Base-by-base conservation (phyloP, 2,329 filamentous ascomycete genomes). In the Coleophoma cylindrospora region DNA sequence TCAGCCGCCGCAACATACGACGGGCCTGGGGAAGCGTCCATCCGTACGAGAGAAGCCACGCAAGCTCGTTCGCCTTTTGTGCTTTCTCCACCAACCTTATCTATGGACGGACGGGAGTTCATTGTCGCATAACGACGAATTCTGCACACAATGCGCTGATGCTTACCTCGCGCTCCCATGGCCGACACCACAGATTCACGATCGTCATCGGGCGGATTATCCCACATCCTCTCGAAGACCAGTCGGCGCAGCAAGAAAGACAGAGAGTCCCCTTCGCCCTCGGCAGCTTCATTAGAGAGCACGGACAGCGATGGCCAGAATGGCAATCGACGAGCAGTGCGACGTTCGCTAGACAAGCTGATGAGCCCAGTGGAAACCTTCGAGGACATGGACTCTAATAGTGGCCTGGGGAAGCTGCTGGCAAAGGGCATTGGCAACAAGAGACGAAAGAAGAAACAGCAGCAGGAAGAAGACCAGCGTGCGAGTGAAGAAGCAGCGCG, bases 391-490 rank as follows among this genome's bases (percentile, higher is more conserved):
- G 54, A 55, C 41, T 50, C 15, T 17, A 38, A 53, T 49, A 69
- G 64, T 54, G 68, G 70, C 12, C 65, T 80, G 40, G 71, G 69
- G 50, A 81, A 79, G 65, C 70, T 83, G 32, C 65, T 83, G 34
- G 72, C 77, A 47, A 79, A 76, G 60, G 69, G 72, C 36, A 71
- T 82, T 48, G 66, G 68, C 27, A 69, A 70, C 44, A 77, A 74
- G 60, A 73, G 75, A 43, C 71, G 74, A 44, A 70, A 70, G 50
- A 75, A 70, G 65, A 76, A 71, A 63, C 70, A 75, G 49, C 66
- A 70, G 46, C 63, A 64, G 43, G 72, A 74, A 55, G 66, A 65
- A 58, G 73, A 66, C 53, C 62, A 62, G 45, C 52, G 57, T 34
- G 65, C 57, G 52, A 61, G 57, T 51, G 61, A 66, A 62, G 64